Evolutionary conservation across 345 rosid species (phyloP), one percentile per base, ranked within the genome.

Genomic region (Arabis alpina): DNA sequence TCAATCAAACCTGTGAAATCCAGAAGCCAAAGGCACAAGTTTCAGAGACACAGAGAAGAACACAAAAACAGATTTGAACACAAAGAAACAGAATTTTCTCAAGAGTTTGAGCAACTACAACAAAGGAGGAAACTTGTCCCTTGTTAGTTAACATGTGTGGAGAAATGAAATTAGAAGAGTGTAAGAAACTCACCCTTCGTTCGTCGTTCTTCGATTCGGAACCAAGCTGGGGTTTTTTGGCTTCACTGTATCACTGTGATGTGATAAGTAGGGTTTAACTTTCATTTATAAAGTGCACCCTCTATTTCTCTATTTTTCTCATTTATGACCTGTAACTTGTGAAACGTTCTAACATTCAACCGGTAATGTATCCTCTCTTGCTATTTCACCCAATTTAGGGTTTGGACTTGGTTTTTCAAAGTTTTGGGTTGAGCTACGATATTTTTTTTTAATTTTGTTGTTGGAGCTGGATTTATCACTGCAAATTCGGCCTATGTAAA

Each of bases 231-330:
- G 28, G 11, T 30, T 47, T 54, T 57, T 34, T 2, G n/a, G 19
- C 30, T 54, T 54, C 44, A 53, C 32, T 28, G 32, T 3, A 28
- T 28, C 57, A 36, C 1, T 45, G 64, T 59, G 73, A 60, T 54
- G 39, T 9, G 58, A 61, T 75, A 75, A 73, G 74, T 68, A 75
- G 70, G 74, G 70, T 75, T 75, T 68, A 75, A 68, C 54, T 8
- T 62, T 48, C 40, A 13, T 75, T 75, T 75, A 61, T 4, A 7
- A 47, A 28, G 0, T 39, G 16, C 19, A 28, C 41, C 74, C 64
- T 54, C 11, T 2, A 40, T 55, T 4, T 62, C 30, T 68, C 6
- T 39, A 11, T 1, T 25, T 24, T 36, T 14, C n/a, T 14, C 19
- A 48, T 10, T 68, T 39, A 6, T 19, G 11, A 45, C 65, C 45